Conservation (phyloP, 371 early-diverging fungal genomes). For the Actinomortierella wolfii region DNA sequence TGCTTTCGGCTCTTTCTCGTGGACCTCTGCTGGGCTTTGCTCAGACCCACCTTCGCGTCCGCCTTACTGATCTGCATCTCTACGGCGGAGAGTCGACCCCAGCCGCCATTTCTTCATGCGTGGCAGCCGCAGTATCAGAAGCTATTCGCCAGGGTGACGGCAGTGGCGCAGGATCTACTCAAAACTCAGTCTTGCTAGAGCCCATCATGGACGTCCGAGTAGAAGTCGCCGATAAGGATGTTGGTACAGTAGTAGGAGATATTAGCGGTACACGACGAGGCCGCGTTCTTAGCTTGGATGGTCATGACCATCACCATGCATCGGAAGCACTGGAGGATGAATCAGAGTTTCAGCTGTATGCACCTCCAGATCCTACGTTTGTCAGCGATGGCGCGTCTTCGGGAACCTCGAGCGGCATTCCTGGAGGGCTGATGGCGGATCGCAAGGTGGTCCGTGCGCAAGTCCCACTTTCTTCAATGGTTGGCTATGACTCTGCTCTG, state of each 20-base stretch:
- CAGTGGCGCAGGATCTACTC: slow-evolving; percentile 6
- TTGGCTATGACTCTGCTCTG: slow-evolving; percentile 87
- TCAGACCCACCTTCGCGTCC: slow-evolving; percentile 67
- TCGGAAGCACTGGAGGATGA: slow-evolving; percentile 41
- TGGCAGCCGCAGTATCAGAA: slow-evolving; percentile 61
- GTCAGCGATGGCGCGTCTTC: slow-evolving; percentile 17
- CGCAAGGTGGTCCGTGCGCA: slow-evolving; percentile 64
- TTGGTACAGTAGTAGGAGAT: slow-evolving; percentile 85
- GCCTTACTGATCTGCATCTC: slow-evolving; percentile 55
- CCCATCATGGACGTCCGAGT: slow-evolving; percentile 88
- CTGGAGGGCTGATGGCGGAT: slow-evolving; percentile 24
- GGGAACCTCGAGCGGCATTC: not conserved
- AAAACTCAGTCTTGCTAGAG: slow-evolving; percentile 70
- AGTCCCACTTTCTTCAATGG: slow-evolving; percentile 83
- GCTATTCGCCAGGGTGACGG: slow-evolving; percentile 58
- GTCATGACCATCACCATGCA: slow-evolving; percentile 21
- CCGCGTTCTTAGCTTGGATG: slow-evolving; percentile 61
- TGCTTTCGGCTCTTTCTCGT: slow-evolving; percentile 73
- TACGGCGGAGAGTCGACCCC: slow-evolving; percentile 70
- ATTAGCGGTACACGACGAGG: slow-evolving; percentile 80
- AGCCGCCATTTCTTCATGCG: slow-evolving; percentile 70
- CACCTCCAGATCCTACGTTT: slow-evolving; percentile 55
- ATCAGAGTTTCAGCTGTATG: slow-evolving; percentile 50
- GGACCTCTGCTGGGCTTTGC: slow-evolving; percentile 88
- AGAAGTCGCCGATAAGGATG: slow-evolving; percentile 69